A percentile compares a stretch with the other conserved stretches of the same genome.
These are phyloP conservation scores for Penicillium manginii DNA, from an alignment of 495 filamentous ascomycete species.

Conservation along the genomic window DNA sequence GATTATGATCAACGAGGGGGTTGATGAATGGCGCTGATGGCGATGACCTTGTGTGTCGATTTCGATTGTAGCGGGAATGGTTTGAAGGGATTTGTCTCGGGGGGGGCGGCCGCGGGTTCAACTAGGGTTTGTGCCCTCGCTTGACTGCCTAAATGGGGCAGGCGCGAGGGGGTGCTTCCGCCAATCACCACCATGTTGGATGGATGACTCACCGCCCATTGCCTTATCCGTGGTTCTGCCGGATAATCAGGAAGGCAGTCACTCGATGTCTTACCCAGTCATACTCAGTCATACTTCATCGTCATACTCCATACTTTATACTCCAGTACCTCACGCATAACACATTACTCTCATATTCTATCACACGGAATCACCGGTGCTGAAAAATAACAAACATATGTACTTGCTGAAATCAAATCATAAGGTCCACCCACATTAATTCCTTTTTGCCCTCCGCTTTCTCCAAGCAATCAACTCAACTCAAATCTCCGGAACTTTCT, in stretches of 20 bases:
- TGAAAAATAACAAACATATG: slow-evolving; percentile 12
- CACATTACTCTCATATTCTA: slow-evolving; percentile 29
- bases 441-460: slow-evolving; percentile 3
- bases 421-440: slow-evolving; percentile 15
- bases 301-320: too few relatives aligned
- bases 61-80: slow-evolving; percentile 42
- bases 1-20: slow-evolving; percentile 51
- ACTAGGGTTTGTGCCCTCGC: slow-evolving; percentile 51
- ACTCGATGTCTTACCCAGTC: slow-evolving; percentile 20
- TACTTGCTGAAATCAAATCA: slow-evolving; percentile 27
- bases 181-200: slow-evolving; percentile 29
- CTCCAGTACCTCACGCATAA: slow-evolving; percentile 10
- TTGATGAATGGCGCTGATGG: slow-evolving; percentile 55
- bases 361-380: slow-evolving; percentile 8
- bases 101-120: slow-evolving; percentile 9
- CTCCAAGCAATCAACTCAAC: neutral
- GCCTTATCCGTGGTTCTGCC: slow-evolving; percentile 16
- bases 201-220: slow-evolving; percentile 5
- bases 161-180: slow-evolving; percentile 13
- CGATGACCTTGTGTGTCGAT: slow-evolving; percentile 47
- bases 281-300: too few relatives aligned
- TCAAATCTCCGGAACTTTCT: neutral
- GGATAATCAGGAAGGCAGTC: slow-evolving; percentile 24
- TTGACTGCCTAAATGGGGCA: slow-evolving; percentile 34
- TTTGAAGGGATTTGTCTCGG: slow-evolving; percentile 46